Percentiles rank a stretch among this genome's conserved stretches.
phyloP scores from a whole-genome alignment of 495 filamentous ascomycete species.

The Pyrenula aspistea region DNA sequence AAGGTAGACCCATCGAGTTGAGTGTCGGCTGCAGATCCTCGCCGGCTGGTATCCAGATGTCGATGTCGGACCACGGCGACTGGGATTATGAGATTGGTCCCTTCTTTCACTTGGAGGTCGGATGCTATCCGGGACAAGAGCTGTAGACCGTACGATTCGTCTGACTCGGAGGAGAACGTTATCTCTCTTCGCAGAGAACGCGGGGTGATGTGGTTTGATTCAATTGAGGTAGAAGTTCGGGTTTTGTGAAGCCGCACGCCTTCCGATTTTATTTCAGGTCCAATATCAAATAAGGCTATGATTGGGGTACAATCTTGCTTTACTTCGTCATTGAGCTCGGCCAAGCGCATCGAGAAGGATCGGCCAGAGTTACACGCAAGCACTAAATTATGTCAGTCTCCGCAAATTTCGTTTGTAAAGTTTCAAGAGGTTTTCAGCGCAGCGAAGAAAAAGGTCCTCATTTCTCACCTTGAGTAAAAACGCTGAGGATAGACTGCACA shows the following conservation, averaged over 20 bases:
- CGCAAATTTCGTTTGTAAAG: slow-evolving; percentile 2
- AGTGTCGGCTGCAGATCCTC: slow-evolving; percentile 5
- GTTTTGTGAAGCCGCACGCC: slow-evolving; percentile 13
- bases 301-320: slow-evolving; percentile 55
- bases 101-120: slow-evolving; percentile 57
- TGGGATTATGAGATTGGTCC: slow-evolving; percentile 63
- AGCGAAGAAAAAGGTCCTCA: background rate
- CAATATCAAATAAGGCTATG: slow-evolving; percentile 64
- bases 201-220: slow-evolving; percentile 13
- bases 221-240: background rate
- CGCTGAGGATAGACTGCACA: slow-evolving; percentile 32
- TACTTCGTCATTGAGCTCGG: slow-evolving; percentile 52
- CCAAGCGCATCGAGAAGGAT: slow-evolving; percentile 58
- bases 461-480: slow-evolving; percentile 42
- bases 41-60: slow-evolving; percentile 9
- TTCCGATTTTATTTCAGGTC: slow-evolving; percentile 21
- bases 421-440: background rate
- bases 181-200: slow-evolving; percentile 28
- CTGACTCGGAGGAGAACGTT: slow-evolving; percentile 34
- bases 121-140: slow-evolving; percentile 57
- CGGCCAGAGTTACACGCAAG: slow-evolving; percentile 59
- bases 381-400: slow-evolving; percentile 32
- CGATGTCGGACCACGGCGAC: slow-evolving; percentile 49
- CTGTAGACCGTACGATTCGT: slow-evolving; percentile 53
- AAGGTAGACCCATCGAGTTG: slow-evolving; percentile 8